Conservation (phyloP, 768 basidiomycete genomes). For the Mycena haematopus region DNA sequence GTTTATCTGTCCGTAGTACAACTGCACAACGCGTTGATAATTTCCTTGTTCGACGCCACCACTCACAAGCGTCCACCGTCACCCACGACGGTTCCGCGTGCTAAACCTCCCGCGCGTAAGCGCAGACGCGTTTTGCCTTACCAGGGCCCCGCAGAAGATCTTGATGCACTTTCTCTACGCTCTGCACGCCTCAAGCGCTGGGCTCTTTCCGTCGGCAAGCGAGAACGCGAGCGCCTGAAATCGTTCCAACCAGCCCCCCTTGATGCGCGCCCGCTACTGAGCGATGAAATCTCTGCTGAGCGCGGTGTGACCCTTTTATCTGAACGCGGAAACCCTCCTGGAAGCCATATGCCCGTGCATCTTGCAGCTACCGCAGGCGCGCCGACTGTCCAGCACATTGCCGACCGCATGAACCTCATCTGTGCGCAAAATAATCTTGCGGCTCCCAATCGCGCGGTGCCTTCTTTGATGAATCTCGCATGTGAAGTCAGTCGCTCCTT, state of each 20-base stretch:
- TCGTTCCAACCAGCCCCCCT: conserved; percentile 50
- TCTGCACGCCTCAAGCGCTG: conserved; percentile 76
- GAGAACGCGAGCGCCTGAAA: conserved; percentile 77
- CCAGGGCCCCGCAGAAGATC: conserved; percentile 65
- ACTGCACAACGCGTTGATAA: conserved; percentile 83
- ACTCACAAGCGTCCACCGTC: conserved; percentile 72
- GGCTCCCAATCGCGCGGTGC: conserved; percentile 65
- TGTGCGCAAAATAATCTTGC: conserved; percentile 77
- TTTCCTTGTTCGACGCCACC: conserved; percentile 83
- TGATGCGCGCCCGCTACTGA: conserved; percentile 49
- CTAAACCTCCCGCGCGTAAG: conserved; percentile 67
- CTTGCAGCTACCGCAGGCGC: conserved; percentile 77
- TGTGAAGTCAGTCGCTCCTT: conserved; percentile 62
- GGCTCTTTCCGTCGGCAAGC: conserved; percentile 73
- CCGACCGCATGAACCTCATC: conserved; percentile 81
- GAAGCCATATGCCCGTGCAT: conserved; percentile 73
- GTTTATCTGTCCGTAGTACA: conserved; percentile 56
- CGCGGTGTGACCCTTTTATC: conserved; percentile 67
- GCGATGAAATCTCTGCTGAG: conserved; percentile 77
- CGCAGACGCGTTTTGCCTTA: conserved; percentile 79
- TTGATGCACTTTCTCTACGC: conserved; percentile 59
- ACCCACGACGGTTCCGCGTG: conserved; percentile 65
- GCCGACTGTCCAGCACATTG: conserved; percentile 77
- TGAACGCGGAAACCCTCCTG: conserved; percentile 75
- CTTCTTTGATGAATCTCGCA: conserved; percentile 76